These are phyloP conservation scores for Glycine tomentella DNA, from an alignment of 306 rosid species.

Conservation along the genomic window DNA sequence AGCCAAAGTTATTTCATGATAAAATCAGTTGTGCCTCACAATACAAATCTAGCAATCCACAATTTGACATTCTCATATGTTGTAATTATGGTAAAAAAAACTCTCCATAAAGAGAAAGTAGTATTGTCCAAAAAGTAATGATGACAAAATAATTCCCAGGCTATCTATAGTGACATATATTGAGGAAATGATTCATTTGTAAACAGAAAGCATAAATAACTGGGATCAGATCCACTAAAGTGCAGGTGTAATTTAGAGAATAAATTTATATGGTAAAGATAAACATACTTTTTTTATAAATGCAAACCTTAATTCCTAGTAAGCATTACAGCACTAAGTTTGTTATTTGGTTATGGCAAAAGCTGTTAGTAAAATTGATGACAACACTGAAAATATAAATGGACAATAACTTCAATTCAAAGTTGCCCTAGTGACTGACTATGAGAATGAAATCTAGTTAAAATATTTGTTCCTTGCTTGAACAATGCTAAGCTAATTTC, in stretches of 20 bases:
- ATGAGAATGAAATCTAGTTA: conserved; percentile 5
- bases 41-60: background rate
- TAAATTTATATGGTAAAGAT: background rate
- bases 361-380: conserved; percentile 12
- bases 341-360: background rate
- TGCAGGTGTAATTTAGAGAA: background rate
- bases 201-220: background rate
- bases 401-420: background rate
- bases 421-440: background rate
- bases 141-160: background rate
- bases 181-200: conserved; percentile 6
- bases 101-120: background rate
- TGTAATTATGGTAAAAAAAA: background rate
- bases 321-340: background rate
- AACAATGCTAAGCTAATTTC: background rate
- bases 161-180: background rate
- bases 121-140: background rate
- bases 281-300: background rate
- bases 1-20: background rate
- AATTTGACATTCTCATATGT: background rate
- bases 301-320: background rate
- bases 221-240: background rate
- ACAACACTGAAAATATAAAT: background rate
- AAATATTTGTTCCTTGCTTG: background rate
- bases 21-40: background rate